Evolutionary conservation across 352 stramenopile genomes (phyloP), one percentile per base, ranked within the genome.

Genomic region (Phytopythium boreale): DNA sequence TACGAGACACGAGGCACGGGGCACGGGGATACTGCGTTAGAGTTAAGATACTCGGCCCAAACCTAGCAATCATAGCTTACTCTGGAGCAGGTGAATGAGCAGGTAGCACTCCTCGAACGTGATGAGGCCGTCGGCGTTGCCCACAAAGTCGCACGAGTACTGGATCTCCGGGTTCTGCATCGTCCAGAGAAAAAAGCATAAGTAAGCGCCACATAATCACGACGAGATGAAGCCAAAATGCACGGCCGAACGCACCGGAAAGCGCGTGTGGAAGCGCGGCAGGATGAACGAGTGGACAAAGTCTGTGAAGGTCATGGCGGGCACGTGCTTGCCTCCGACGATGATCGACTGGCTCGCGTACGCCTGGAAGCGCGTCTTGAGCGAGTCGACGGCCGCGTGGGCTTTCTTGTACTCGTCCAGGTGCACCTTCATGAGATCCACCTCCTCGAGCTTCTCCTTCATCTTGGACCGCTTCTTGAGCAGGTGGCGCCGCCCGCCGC

Each of bases 101-200:
- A 92, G 64, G 63, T 89, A 90, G 70, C 80, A 93, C 69, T 93
- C 85, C 63, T 93, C 81, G 68, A 84, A 92, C 52, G 80, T 88
- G 62, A 93, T 89, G 41, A 93, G 74, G 11, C 81, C 84, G 49
- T 89, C 77, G 20, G 66, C 72, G 52, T 93, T 71, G 31, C 85
- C 85, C 50, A 89, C 74, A 72, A 92, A 92, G 41, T 92, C 81
- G 59, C 83, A 91, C 64, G 64, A 68, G 64, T 92, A 90, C 66
- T 75, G 65, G n/a, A 85, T 43, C 60, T 85, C 72, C 24, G 75
- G 63, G 6, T 73, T 72, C 85, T 93, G 50, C 47, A 66, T 4
- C 39, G 63, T n/a, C 39, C 24, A 56, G 20, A n/a, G 63, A 19
- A 44, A n/a, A 26, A 9, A 63, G 0, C 29, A 11, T 59, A 6